Base-by-base conservation (phyloP, 2,329 filamentous ascomycete genomes). In the Ophiosphaerella korrae region DNA sequence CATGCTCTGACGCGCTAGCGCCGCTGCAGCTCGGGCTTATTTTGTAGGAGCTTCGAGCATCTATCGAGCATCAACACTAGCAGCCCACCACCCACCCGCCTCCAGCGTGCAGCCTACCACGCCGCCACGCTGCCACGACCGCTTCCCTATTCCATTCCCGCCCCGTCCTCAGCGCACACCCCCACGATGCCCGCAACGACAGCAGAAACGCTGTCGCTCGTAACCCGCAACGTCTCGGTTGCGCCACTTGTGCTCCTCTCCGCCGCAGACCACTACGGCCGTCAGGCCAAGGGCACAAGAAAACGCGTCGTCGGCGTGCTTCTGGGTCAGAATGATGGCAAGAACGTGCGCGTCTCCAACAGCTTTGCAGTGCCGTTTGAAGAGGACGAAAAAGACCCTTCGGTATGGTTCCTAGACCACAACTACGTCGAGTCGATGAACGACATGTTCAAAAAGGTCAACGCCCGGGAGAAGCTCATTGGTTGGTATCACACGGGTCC, bases 401-500 rank as follows among this genome's bases (percentile, higher is more conserved):
- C 93, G 32, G 94, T 99, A 73, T 99, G 94, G 94, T 99, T 97
- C 75, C 80, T 99, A 60, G 94, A 99, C 75, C 94, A 99, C 83
- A 97, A 97, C 84, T 99, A 97, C 71, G 90, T 99, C 76, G 94
- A 99, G 78, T 90, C 88, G 66, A 99, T 99, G 94, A 96, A 94
- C 79, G 94, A 97, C 77, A 99, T 99, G 94, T 99, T 99, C 84
- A 99, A 99, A 83, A 97, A 97, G 80, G 92, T 99, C 82, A 99
- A 99, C 80, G 94, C 94, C 55, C 84, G 90, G 59, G 94, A 99
- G 81, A 97, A 97, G 86, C 84, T 99, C 75, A 95, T 99, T 83
- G 94, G 94, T 71, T 99, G 94, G 94, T 99, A 99, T 77, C 94
- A 99, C 78, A 96, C 94, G 16, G 94, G 94, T 36, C 94, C 94